Base-by-base conservation (phyloP, 805 yeast species). In the Yamadazyma sp. region DNA sequence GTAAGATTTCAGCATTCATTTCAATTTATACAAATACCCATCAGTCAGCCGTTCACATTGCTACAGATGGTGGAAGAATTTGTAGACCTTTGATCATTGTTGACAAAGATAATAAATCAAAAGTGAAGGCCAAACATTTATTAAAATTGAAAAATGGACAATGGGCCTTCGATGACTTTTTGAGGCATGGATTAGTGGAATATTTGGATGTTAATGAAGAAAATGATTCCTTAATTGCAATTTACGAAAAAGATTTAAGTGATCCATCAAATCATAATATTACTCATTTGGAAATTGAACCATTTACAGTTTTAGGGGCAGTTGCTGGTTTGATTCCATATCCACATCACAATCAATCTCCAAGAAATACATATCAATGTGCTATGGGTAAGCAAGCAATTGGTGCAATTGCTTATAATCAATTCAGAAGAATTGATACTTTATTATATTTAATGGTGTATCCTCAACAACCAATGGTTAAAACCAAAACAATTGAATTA, bases 311-410 rank as follows among this genome's bases (percentile, higher is more conserved):
- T 3, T 65, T 87, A 21, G 96, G 96, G 38, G 96, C 95, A 0
- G 95, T 86, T 36, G 96, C 99, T 4, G 86, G 96, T 19, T 88
- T 93, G 58, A 93, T 93, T 75, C 99, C 99, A 12, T 93, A 91
- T 85, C 99, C 99, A 9, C 98, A 93, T 67, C 99, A 93, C 65
- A 93, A 93, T 63, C 98, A 93, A 72, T 89, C 97, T 40, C 98
- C 98, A 40, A 91, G 98, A 79, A 93, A 93, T 58, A 93, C 98
- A 3, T 93, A 93, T 65, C 98, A 93, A 70, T 89, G 96, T 60
- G 98, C 98, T 44, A 93, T 93, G 98, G 98, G 98, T 79, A 87
- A 87, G 65, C 98, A 93, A 68, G 98, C 98, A n/a, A 91, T 93
- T 61, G 98, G 98, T 49, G 98, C 98, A 2, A 93, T 93, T 62